Evolutionary conservation across 73 alveolate genomes (phyloP).

Genomic region (Blepharisma stoltei): DNA sequence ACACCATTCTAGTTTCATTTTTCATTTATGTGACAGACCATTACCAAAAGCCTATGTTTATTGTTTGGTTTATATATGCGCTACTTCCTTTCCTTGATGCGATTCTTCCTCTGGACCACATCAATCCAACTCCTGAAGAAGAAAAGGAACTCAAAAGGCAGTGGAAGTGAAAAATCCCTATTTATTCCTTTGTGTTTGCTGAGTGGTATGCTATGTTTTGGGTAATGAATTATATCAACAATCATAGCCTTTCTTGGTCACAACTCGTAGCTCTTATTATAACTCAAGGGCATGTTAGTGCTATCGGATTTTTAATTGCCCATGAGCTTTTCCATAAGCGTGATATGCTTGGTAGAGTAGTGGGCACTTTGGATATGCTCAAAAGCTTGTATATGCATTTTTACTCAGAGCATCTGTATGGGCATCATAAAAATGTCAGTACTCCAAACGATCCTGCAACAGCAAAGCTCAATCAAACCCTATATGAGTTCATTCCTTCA

Average conservation of each 20-base stretch:
- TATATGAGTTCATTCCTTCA: slow-evolving; percentile 44
- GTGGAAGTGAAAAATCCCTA: slow-evolving; percentile 38
- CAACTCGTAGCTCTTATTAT: neutral
- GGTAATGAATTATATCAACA: slow-evolving; percentile 29
- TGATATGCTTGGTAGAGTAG: slow-evolving; percentile 37
- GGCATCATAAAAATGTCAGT: slow-evolving; percentile 78
- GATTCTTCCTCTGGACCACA: slow-evolving; percentile 34
- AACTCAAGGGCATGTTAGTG: slow-evolving; percentile 43
- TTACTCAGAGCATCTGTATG: slow-evolving; percentile 68
- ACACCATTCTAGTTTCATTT: neutral
- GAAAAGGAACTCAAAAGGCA: slow-evolving; percentile 37
- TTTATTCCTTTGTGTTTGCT: slow-evolving; percentile 36
- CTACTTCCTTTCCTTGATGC: slow-evolving; percentile 50
- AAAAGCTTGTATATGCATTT: slow-evolving; percentile 72
- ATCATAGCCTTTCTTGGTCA: slow-evolving; percentile 19
- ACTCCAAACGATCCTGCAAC: slow-evolving; percentile 84
- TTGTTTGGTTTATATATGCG: slow-evolving; percentile 45
- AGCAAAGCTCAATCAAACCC: slow-evolving; percentile 43
- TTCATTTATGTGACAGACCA: neutral
- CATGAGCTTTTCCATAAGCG: slow-evolving; percentile 83
- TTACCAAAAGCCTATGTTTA: slow-evolving; percentile 32
- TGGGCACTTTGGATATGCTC: slow-evolving; percentile 64
- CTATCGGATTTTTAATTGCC: slow-evolving; percentile 54
- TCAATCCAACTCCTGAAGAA: slow-evolving; percentile 52
- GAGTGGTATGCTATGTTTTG: slow-evolving; percentile 43